Evolutionary conservation across 108 stramenopile genomes (phyloP), one percentile per base, ranked within the genome.

Genomic region (Fistulifera pelliculosa): DNA sequence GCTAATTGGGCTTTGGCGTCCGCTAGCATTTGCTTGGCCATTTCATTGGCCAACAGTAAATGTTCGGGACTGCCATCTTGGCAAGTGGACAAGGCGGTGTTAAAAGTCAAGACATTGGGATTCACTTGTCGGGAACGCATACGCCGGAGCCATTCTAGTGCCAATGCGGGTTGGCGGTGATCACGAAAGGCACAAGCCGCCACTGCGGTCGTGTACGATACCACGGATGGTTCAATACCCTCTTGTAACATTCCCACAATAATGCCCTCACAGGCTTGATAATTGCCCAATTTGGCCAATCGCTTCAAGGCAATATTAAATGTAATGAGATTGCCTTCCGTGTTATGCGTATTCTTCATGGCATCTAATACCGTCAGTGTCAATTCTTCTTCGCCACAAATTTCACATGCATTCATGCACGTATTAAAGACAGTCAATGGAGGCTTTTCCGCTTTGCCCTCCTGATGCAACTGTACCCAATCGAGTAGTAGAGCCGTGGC

Each of bases 291-390:
- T 66, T 89, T 88, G 1, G 91, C 91, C 42, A 93, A 58, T 48
- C 91, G 84, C 68, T 93, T 93, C 27, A 93, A 61, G 11, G 91
- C 91, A 73, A 93, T 93, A 58, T 93, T 93, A 59, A 84, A 81
- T 16, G 91, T 93, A 57, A 93, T 80, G 35, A 89, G 73, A 56
- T 93, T 93, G 22, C 91, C 91, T 50, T 93, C 91, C 6, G 82
- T 81, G 39, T 86, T 66, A 44, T 86, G 79, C 2, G 81, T 83
- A 17, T 80, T 65, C 50, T 74, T 81, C 91, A 93, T 93, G 19
- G 75, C 61, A 42, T 93, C 91, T 2, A 93, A 61, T 6, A 88
- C 91, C 58, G 62, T 53, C 22, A 88, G 47, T 6, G 91, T 93
- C 41, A 93, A 57, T 16, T 93, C 91, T 58, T 84, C 73, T 66